Evolutionary conservation across 495 filamentous ascomycete species (phyloP), one percentile per base, ranked within the genome.

Genomic region (Xylaria intraflava): DNA sequence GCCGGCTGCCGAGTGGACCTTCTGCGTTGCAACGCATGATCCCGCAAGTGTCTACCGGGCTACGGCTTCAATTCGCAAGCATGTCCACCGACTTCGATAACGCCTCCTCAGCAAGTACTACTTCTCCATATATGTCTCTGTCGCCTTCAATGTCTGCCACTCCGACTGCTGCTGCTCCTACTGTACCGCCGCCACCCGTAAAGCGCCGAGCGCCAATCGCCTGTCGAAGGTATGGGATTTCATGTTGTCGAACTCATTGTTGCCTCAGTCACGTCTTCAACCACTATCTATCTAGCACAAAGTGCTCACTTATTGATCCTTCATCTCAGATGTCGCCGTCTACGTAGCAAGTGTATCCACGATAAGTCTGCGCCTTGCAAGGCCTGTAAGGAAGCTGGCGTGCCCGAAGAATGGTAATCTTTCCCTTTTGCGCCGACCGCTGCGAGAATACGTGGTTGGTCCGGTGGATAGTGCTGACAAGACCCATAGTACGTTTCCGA

Each of bases 261-360:
- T 12, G 27, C 11, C 44, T 43, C 17, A 45, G 40, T 33, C 59
- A 46, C 12, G 8, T 26, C 35, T n/a, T 31, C 24, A 40, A 38
- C 17, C 23, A 33, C 51, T n/a, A n/a, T n/a, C n/a, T n/a, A n/a
- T n/a, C n/a, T 12, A 6, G n/a, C 24, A 7, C 39, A 17, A 26
- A 35, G n/a, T 12, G 26, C 27, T 39, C 30, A 30, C 22, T 45
- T 50, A 27, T 42, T 39, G 24, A 39, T 33, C 26, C 11, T 17
- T 31, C 45, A 33, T 50, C 27, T 33, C 19, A 77, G 74, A 69
- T 77, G 74, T 52, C 74, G 74, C 39, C 74, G 74, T 24, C 69
- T 77, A 67, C 65, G 74, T 50, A 75, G 70, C 64, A 77, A 75
- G 61, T 77, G 74, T 51, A 43, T 72, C 19, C 74, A 77, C 53